A percentile compares a stretch with the other conserved stretches of the same genome.
Evolutionary conservation across 306 rosid species (phyloP).

Genomic region (Vigna radiata): DNA sequence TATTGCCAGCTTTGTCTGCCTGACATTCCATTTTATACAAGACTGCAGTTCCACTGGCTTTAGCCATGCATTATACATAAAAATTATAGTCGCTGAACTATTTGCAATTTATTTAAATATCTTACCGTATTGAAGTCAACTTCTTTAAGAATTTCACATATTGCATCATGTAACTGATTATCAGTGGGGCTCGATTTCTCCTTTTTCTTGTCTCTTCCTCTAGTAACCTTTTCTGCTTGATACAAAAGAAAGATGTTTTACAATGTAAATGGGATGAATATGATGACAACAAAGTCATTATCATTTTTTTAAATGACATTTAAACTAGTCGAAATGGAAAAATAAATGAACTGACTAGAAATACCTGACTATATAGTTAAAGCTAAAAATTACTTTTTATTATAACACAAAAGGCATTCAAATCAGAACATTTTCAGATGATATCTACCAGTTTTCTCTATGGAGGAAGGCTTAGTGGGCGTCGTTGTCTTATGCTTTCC

Average conservation of each 20-base stretch:
- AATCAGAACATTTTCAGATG: not conserved
- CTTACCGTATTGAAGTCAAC: constrained; percentile 98
- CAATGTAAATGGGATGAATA: constrained; percentile 11
- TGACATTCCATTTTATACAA: not conserved
- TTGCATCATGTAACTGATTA: constrained; percentile 76
- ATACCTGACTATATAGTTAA: constrained; percentile 5
- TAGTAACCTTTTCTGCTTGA: constrained; percentile 64
- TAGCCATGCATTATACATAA: constrained; percentile 7
- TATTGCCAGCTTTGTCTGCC: not conserved
- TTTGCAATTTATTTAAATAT: constrained; percentile 22
- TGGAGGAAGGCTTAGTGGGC: constrained; percentile 62
- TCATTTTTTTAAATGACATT: constrained; percentile 13
- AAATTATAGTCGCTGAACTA: constrained; percentile 1
- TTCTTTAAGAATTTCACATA: constrained; percentile 90
- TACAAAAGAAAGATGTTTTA: constrained; percentile 36
- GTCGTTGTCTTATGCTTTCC: constrained; percentile 57
- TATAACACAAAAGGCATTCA: constrained; percentile 6
- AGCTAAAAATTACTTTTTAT: constrained; percentile 18
- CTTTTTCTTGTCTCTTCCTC: constrained; percentile 75
- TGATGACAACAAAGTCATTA: not conserved
- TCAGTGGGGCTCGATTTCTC: constrained; percentile 69
- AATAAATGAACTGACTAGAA: not conserved
- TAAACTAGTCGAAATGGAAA: constrained; percentile 4
- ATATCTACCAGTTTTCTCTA: constrained; percentile 77
- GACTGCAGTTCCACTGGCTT: not conserved